Conservation (phyloP, 495 filamentous ascomycete genomes). For the Trichoderma gamsii region DNA sequence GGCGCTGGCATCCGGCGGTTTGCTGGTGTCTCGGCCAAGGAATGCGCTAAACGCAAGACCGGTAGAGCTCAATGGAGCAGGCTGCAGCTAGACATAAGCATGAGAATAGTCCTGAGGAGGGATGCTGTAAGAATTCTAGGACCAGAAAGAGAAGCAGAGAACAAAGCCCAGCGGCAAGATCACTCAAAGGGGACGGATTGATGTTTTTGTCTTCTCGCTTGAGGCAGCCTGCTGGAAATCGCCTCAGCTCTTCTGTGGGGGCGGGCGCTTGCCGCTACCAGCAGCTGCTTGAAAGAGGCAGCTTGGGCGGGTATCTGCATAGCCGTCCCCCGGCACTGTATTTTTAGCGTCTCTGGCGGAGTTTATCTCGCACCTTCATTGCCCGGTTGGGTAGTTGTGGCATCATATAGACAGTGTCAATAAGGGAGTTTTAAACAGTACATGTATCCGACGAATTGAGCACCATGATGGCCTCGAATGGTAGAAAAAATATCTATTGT, state of each 20-base stretch:
- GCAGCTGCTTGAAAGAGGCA: background rate
- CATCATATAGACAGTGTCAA: background rate
- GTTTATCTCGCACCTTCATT: background rate
- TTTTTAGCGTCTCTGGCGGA: background rate
- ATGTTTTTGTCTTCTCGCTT: background rate
- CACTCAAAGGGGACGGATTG: too few species aligned
- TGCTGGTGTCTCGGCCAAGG: background rate
- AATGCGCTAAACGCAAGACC: background rate
- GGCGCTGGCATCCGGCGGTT: background rate
- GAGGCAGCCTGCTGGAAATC: background rate
- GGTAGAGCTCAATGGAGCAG: background rate
- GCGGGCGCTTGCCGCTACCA: background rate
- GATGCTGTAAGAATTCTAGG: background rate
- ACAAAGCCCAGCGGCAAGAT: background rate
- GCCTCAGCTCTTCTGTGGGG: background rate
- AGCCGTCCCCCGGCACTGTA: background rate
- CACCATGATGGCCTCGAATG: too few species aligned
- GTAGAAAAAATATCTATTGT: too few species aligned
- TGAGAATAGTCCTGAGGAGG: background rate
- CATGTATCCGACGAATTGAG: too few species aligned
- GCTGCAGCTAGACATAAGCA: background rate
- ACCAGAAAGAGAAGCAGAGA: background rate
- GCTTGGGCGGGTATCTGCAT: slow-evolving; percentile 1
- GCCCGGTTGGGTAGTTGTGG: background rate
- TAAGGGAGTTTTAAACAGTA: background rate